These are phyloP conservation scores for Apium graveolens DNA, from an alignment of 129 eudicot species.

Conservation along the genomic window DNA sequence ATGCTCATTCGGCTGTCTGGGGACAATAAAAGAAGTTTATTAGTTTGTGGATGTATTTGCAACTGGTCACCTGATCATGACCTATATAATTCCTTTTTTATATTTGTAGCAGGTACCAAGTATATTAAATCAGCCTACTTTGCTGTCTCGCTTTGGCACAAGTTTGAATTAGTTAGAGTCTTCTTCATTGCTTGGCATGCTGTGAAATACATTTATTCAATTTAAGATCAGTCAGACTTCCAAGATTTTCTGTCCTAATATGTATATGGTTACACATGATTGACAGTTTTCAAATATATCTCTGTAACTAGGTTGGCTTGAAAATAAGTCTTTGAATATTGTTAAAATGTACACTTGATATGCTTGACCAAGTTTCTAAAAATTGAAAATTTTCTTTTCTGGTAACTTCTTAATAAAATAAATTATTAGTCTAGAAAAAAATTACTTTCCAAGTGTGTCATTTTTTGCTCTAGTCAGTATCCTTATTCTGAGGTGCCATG, in stretches of 20 bases:
- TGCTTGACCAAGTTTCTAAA: neutral
- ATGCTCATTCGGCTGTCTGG: constrained; percentile 75
- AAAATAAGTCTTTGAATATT: neutral
- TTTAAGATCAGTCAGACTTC: neutral
- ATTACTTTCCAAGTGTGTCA: neutral
- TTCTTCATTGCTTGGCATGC: neutral
- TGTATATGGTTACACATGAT: neutral
- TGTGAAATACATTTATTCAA: neutral
- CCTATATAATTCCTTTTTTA: constrained; percentile 29
- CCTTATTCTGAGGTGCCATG: neutral
- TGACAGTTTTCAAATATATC: too few species aligned
- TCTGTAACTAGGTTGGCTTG: neutral
- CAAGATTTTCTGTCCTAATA: neutral
- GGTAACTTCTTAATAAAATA: neutral
- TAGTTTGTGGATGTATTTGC: constrained; percentile 82
- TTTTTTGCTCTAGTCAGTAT: neutral
- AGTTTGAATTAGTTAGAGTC: too few species aligned
- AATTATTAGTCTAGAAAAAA: neutral
- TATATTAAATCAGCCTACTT: neutral
- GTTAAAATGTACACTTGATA: neutral
- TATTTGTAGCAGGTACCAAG: neutral
- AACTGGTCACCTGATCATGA: constrained; percentile 76
- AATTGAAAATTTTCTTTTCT: neutral
- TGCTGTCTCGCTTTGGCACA: neutral
- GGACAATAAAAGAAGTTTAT: constrained; percentile 59